A percentile compares a stretch with the other conserved stretches of the same genome.
Evolutionary conservation across 179 eudicot species (phyloP).

Genomic region (Pouteria campechiana): DNA sequence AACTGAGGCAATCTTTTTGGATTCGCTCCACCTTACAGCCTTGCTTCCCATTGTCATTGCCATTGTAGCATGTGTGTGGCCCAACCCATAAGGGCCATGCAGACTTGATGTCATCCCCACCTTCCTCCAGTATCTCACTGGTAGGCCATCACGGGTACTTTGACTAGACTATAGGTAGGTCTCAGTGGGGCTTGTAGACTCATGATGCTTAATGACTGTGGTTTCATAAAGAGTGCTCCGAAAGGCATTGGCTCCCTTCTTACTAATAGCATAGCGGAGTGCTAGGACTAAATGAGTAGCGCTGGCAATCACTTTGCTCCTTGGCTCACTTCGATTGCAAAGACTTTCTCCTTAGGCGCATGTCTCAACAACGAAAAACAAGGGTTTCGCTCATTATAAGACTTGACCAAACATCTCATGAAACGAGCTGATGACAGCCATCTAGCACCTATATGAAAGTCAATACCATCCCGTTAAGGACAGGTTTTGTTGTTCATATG

Average conservation of each 20-base stretch:
- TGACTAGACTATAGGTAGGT: too few relatives aligned
- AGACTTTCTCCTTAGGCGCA: too few relatives aligned
- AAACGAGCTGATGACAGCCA: slow-evolving; percentile 2
- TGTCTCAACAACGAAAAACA: too few relatives aligned
- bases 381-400: slow-evolving; percentile 1
- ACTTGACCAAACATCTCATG: slow-evolving; percentile 4
- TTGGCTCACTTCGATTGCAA: too few relatives aligned
- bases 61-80: slow-evolving; percentile 3
- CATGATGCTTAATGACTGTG: slow-evolving; percentile 2
- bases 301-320: too few relatives aligned
- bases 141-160: neutral
- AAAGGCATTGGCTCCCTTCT: slow-evolving; percentile 4
- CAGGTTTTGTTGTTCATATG: too few relatives aligned
- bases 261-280: too few relatives aligned
- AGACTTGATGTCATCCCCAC: neutral
- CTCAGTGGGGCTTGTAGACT: slow-evolving; percentile 5
- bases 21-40: slow-evolving; percentile 1
- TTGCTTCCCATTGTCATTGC: slow-evolving; percentile 3
- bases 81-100: slow-evolving; percentile 4
- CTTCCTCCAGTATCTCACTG: neutral
- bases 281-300: too few relatives aligned
- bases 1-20: slow-evolving; percentile 4
- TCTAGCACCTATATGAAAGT: slow-evolving; percentile 2
- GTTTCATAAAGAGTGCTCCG: slow-evolving; percentile 2
- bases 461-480: slow-evolving; percentile 1